phyloP scores from a whole-genome alignment of 768 basidiomycete species.

The Phaeotremella fagi region DNA sequence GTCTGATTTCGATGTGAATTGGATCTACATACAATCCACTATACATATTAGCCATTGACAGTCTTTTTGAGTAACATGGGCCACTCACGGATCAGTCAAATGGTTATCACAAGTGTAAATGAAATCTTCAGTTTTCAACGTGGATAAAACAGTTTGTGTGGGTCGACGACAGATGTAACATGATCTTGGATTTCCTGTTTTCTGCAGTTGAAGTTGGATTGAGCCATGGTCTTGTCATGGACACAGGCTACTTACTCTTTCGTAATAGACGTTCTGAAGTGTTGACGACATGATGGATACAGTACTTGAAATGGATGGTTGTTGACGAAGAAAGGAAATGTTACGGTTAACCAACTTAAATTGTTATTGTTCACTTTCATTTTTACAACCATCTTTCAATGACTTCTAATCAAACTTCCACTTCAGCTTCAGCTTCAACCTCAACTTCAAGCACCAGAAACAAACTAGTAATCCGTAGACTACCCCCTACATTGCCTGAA shows the following conservation, averaged over 20 bases:
- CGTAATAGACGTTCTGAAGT: constrained; percentile 73
- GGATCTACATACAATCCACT: constrained; percentile 17
- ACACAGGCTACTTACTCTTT: constrained; percentile 57
- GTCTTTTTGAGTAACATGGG: too few relatives aligned
- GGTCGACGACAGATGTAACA: constrained; percentile 64
- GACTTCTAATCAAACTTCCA: neutral
- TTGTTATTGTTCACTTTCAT: neutral
- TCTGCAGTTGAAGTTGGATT: constrained; percentile 51
- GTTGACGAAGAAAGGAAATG: too few relatives aligned
- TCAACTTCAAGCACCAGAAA: constrained; percentile 5
- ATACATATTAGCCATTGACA: neutral
- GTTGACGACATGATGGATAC: constrained; percentile 5
- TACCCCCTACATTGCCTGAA: constrained; percentile 89
- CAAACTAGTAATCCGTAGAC: constrained; percentile 79
- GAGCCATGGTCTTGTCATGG: neutral
- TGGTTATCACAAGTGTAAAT: constrained; percentile 79
- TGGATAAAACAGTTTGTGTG: constrained; percentile 78
- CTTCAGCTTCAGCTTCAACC: neutral
- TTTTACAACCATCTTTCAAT: neutral
- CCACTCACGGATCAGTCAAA: constrained; percentile 70
- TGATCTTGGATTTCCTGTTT: constrained; percentile 68
- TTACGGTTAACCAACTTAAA: too few relatives aligned
- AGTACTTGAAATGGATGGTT: too few relatives aligned
- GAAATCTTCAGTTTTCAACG: constrained; percentile 75
- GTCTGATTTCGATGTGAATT: too few relatives aligned